These are phyloP conservation scores for Mortierella antarctica DNA, from an alignment of 192 early-diverging fungal species.

Conservation along the genomic window DNA sequence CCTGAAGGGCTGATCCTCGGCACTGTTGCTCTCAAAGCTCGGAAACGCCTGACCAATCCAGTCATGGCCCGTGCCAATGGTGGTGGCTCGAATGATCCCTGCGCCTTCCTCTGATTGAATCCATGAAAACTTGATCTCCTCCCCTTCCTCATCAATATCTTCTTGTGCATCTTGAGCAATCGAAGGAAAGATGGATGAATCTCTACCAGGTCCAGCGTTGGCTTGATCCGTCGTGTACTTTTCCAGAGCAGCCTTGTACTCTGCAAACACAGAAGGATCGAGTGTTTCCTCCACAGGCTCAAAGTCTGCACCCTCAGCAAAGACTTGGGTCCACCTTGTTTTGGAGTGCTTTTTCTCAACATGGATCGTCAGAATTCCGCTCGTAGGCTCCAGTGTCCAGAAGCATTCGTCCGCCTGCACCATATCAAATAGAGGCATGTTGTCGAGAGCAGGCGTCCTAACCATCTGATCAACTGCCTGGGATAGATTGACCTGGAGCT, in stretches of 20 bases:
- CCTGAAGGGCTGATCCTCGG: conserved; percentile 43
- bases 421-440: conserved; percentile 49
- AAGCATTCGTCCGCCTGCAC: conserved; percentile 68
- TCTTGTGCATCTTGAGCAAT: conserved; percentile 27
- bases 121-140: conserved; percentile 58
- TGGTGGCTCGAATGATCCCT: conserved; percentile 55
- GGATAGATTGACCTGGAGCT: conserved; percentile 28
- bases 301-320: conserved; percentile 66
- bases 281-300: conserved; percentile 69
- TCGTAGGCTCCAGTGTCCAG: conserved; percentile 73
- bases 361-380: conserved; percentile 67
- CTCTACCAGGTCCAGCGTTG: conserved; percentile 29
- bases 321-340: conserved; percentile 75
- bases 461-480: conserved; percentile 5
- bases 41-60: conserved; percentile 67
- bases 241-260: conserved; percentile 66
- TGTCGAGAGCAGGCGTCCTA: conserved; percentile 25
- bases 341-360: conserved; percentile 70
- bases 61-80: conserved; percentile 63
- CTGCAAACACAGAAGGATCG: conserved; percentile 67
- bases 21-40: conserved; percentile 21
- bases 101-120: conserved; percentile 48
- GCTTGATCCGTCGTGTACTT: conserved; percentile 66
- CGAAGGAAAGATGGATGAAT: conserved; percentile 15
- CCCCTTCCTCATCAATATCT: conserved; percentile 59